A percentile compares a stretch with the other conserved stretches of the same genome.
Evolutionary conservation across 257 asterid genomes (phyloP).

Genomic region (Datura wrightii): DNA sequence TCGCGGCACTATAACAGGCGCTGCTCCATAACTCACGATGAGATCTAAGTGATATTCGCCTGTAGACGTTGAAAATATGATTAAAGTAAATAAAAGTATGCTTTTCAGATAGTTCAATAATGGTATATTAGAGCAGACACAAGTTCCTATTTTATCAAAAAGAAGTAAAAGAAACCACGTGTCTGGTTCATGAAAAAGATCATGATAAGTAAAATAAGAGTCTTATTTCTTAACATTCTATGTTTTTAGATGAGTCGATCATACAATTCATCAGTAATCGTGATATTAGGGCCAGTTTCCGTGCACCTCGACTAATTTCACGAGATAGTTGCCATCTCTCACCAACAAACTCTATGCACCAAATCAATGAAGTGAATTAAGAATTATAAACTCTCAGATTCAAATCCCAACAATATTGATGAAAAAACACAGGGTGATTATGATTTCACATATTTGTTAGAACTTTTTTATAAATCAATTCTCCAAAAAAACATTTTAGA

Average conservation of each 20-base stretch:
- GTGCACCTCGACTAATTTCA: no score
- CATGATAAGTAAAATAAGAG: neutral
- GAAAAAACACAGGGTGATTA: neutral
- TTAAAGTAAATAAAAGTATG: neutral
- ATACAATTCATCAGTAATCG: neutral
- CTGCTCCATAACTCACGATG: conserved; percentile 79
- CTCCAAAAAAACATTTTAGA: neutral
- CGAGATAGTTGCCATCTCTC: no score
- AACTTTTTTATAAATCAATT: neutral
- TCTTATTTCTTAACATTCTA: neutral
- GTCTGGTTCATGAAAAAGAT: no score
- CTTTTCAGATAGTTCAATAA: neutral
- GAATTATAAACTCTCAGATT: no score
- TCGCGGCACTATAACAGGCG: conserved; percentile 80
- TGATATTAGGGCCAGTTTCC: no score
- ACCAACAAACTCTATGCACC: no score
- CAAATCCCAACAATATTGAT: no score
- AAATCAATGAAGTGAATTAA: no score
- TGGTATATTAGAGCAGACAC: neutral
- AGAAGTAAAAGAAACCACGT: neutral
- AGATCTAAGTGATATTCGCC: conserved; percentile 91
- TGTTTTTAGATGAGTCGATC: neutral
- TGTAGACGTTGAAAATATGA: conserved; percentile 31
- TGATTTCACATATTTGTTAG: neutral
- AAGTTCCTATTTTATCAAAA: no score